Conservation (phyloP, 2,329 filamentous ascomycete species). For the Nothophaeocryptopus gaeumannii region DNA sequence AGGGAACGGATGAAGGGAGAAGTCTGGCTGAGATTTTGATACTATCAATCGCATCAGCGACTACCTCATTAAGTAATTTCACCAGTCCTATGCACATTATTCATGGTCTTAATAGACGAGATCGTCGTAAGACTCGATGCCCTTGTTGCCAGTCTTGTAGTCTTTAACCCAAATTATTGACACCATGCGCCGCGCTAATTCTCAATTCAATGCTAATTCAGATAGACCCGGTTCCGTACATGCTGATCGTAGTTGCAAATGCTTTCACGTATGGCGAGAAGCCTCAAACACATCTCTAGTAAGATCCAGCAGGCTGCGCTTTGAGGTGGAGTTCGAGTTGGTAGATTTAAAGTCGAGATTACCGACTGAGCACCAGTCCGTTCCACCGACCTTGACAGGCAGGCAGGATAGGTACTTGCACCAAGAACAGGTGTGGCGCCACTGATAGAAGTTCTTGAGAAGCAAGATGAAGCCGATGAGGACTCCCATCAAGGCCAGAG, state of each 20-base stretch:
- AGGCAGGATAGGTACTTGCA: constrained; percentile 94
- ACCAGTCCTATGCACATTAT: constrained; percentile 1
- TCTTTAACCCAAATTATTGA: too few relatives aligned
- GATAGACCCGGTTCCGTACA: neutral
- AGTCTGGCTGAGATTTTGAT: too few relatives aligned
- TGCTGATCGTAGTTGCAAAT: neutral
- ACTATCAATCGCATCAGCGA: too few relatives aligned
- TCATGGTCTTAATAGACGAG: neutral
- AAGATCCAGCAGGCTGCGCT: constrained; percentile 16
- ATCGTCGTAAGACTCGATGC: neutral
- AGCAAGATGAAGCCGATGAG: constrained; percentile 83
- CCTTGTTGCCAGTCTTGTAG: neutral
- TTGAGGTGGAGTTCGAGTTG: constrained; percentile 16
- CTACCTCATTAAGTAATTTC: too few relatives aligned
- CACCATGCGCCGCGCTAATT: constrained; percentile 14
- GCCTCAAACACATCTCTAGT: constrained; percentile 14
- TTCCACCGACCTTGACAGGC: constrained; percentile 53
- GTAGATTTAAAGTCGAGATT: constrained; percentile 38
- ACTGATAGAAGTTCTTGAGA: constrained; percentile 85
- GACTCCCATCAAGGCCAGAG: constrained; percentile 72
- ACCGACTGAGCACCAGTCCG: constrained; percentile 61
- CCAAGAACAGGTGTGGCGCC: constrained; percentile 75
- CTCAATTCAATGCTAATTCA: neutral
- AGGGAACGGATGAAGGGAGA: too few relatives aligned
- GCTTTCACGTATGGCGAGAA: constrained; percentile 4